These are phyloP conservation scores for Stentor coeruleus DNA, from an alignment of 73 alveolate genomes.

Conservation along the genomic window DNA sequence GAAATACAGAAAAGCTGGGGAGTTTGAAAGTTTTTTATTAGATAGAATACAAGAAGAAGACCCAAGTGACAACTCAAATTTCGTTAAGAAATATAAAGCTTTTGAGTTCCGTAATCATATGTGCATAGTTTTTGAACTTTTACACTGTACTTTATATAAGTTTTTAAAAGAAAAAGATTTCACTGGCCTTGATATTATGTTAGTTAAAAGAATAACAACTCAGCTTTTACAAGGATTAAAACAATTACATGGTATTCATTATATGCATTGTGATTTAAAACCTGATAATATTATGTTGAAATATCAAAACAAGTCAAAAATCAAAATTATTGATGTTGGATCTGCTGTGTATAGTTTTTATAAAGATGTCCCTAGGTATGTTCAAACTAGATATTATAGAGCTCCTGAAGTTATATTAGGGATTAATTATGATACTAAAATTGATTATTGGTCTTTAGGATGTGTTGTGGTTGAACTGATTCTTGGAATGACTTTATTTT, in stretches of 20 bases:
- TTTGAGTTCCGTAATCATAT: slow-evolving; percentile 12
- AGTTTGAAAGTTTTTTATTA: too few species aligned
- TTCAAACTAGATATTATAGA: slow-evolving; percentile 88
- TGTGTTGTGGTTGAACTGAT: slow-evolving; percentile 86
- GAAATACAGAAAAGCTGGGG: too few species aligned
- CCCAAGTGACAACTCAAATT: too few species aligned
- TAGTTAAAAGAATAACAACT: neutral
- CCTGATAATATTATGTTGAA: slow-evolving; percentile 21
- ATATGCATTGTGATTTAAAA: slow-evolving; percentile 26
- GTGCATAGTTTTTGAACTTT: slow-evolving; percentile 20
- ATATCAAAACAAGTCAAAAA: neutral
- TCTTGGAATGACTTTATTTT: slow-evolving; percentile 79
- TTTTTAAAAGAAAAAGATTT: neutral
- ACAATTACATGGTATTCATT: neutral
- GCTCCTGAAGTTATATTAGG: slow-evolving; percentile 98
- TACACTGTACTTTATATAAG: neutral
- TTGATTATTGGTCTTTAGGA: slow-evolving; percentile 96
- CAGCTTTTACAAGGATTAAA: neutral
- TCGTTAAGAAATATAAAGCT: too few species aligned
- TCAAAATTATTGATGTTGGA: slow-evolving; percentile 19
- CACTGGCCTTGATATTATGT: neutral
- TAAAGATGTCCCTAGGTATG: slow-evolving; percentile 35
- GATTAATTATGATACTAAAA: slow-evolving; percentile 78
- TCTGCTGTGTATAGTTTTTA: slow-evolving; percentile 49
- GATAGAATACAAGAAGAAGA: too few species aligned